Conservation (phyloP, 768 basidiomycete species). For the Hericium alpestre region DNA sequence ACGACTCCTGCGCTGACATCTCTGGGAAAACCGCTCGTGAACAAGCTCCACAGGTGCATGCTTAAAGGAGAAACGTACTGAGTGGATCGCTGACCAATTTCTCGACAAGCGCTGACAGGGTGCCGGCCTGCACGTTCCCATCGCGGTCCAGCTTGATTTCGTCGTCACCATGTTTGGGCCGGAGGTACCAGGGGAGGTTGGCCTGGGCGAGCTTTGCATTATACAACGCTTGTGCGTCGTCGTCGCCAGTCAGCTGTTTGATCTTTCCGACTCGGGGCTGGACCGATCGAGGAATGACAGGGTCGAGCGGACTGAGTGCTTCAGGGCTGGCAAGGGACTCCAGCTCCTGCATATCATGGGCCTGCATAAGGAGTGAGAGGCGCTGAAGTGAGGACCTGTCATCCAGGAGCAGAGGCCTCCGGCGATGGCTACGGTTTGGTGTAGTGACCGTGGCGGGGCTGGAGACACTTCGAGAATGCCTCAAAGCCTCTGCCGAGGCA, state of each 20-base stretch:
- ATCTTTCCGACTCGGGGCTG: slow-evolving; percentile 24
- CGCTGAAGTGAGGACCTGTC: slow-evolving; percentile 4
- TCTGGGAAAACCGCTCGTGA: slow-evolving; percentile 5
- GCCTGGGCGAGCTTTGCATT: slow-evolving; percentile 27
- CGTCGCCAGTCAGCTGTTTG: slow-evolving; percentile 29
- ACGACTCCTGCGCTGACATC: slow-evolving; percentile 22
- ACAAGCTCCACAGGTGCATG: too few species aligned
- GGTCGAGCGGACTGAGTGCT: neutral
- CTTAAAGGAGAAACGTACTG: slow-evolving; percentile 32
- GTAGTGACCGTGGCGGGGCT: slow-evolving; percentile 1
- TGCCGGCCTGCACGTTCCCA: slow-evolving; percentile 58
- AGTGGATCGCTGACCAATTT: slow-evolving; percentile 51
- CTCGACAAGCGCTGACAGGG: slow-evolving; percentile 63
- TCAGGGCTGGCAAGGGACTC: neutral
- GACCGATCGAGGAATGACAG: neutral
- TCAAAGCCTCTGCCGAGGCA: neutral
- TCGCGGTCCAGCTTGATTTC: slow-evolving; percentile 58
- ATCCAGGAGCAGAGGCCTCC: slow-evolving; percentile 5
- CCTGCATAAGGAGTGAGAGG: slow-evolving; percentile 6
- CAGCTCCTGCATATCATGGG: slow-evolving; percentile 1
- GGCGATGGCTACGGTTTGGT: slow-evolving; percentile 2
- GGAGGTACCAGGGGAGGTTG: slow-evolving; percentile 48
- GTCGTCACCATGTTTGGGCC: slow-evolving; percentile 40
- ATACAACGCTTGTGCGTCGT: slow-evolving; percentile 31
- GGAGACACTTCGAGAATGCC: slow-evolving; percentile 3